A percentile compares a stretch with the other conserved stretches of the same genome.
These are phyloP conservation scores for Cochlearia excelsa DNA, from an alignment of 345 rosid genomes.

Conservation along the genomic window DNA sequence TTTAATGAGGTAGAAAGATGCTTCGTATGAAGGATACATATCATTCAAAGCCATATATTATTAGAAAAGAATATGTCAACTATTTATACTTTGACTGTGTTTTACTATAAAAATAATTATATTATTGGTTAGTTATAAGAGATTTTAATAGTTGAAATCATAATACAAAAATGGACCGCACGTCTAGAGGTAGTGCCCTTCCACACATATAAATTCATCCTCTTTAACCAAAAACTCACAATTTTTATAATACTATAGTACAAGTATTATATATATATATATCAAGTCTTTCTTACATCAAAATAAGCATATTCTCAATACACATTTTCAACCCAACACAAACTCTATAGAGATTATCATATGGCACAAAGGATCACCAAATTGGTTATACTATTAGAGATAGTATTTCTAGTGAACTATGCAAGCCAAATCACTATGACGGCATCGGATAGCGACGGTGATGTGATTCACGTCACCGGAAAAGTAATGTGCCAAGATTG, in stretches of 20 bases:
- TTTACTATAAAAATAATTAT: too few relatives aligned
- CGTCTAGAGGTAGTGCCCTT: constrained; percentile 34
- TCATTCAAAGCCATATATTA: too few relatives aligned
- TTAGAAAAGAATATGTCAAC: too few relatives aligned
- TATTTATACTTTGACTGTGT: too few relatives aligned
- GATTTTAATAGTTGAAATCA: constrained; percentile 4
- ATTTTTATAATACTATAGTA: neutral
- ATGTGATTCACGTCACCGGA: constrained; percentile 57
- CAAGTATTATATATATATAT: constrained; percentile 16
- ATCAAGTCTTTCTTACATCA: constrained; percentile 20
- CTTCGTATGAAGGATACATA: too few relatives aligned
- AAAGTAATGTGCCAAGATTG: constrained; percentile 81
- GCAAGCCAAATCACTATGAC: constrained; percentile 12
- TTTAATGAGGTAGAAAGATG: too few relatives aligned
- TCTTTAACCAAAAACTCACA: neutral
- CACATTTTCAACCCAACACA: neutral
- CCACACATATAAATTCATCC: constrained; percentile 29
- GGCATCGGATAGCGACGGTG: constrained; percentile 18
- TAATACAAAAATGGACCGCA: constrained; percentile 28
- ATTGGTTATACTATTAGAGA: constrained; percentile 24
- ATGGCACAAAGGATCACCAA: constrained; percentile 25
- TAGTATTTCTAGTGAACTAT: constrained; percentile 23
- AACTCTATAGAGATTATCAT: constrained; percentile 5
- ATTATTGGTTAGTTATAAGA: too few relatives aligned
- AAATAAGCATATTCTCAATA: constrained; percentile 12